Conservation (phyloP, 352 stramenopile genomes). For the Elongisporangium anandrum region DNA sequence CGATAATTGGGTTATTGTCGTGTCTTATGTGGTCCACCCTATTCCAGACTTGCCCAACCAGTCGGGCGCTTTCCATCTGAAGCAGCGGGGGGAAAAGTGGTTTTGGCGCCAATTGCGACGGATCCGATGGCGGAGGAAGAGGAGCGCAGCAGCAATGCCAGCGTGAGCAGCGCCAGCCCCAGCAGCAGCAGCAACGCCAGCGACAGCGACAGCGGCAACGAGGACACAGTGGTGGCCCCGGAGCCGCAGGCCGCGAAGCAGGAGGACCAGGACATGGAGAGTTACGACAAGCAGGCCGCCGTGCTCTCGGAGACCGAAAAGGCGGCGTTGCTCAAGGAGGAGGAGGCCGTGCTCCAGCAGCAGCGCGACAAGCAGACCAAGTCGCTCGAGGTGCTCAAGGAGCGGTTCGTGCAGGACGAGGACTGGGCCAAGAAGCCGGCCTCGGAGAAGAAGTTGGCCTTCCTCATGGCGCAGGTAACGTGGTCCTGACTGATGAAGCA, state of each 20-base stretch:
- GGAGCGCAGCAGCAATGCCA: conserved; percentile 22
- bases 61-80: not conserved
- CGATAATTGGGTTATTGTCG: too few relatives aligned
- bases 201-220: conserved; percentile 14
- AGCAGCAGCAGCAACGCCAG: conserved; percentile 22
- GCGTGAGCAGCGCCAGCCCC: conserved; percentile 18
- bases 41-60: not conserved
- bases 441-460: conserved; percentile 76
- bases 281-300: conserved; percentile 27
- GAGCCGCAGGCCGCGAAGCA: conserved; percentile 4
- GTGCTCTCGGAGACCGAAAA: conserved; percentile 58
- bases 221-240: conserved; percentile 7
- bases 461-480: conserved; percentile 77
- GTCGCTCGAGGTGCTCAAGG: conserved; percentile 64
- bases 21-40: not conserved
- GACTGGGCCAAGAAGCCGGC: conserved; percentile 42
- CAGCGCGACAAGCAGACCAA: conserved; percentile 77
- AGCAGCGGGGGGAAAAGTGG: not conserved
- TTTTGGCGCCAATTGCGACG: conserved; percentile 5
- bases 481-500: not conserved
- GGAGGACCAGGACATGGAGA: conserved; percentile 8
- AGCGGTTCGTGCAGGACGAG: conserved; percentile 48
- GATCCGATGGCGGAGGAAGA: conserved; percentile 26
- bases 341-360: conserved; percentile 64
- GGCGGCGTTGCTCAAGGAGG: conserved; percentile 51